Conservation (phyloP, 768 basidiomycete genomes). For the Gloeophyllum trabeum region DNA sequence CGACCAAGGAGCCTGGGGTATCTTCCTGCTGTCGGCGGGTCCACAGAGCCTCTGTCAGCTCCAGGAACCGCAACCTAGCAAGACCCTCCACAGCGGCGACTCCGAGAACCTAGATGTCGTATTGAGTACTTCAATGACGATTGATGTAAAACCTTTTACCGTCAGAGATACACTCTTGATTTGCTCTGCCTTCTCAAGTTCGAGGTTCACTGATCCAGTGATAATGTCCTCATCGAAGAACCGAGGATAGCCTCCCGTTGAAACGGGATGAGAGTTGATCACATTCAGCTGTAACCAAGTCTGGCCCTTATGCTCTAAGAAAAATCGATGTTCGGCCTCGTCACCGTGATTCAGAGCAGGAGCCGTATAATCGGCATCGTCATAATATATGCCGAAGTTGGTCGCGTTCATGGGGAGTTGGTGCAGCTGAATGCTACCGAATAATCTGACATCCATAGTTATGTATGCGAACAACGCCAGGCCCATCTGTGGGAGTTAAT, state of each 20-base stretch:
- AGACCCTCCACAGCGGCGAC: constrained; percentile 44
- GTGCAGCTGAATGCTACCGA: no score
- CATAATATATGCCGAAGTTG: no score
- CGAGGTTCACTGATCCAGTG: constrained; percentile 37
- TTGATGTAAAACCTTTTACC: constrained; percentile 11
- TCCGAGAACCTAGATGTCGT: constrained; percentile 30
- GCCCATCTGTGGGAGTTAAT: no score
- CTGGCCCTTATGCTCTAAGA: no score
- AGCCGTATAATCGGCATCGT: no score
- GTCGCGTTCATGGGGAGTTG: no score
- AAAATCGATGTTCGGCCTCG: no score
- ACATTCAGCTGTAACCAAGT: constrained; percentile 40
- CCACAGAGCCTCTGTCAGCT: constrained; percentile 32
- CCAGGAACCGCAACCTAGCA: constrained; percentile 36
- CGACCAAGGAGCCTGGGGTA: constrained; percentile 35
- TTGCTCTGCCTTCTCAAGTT: constrained; percentile 35
- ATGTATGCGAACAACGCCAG: no score
- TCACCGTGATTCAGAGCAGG: no score
- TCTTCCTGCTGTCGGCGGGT: constrained; percentile 17
- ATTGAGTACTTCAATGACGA: neutral
- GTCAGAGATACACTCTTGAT: constrained; percentile 39
- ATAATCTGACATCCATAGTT: no score
- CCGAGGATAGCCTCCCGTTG: constrained; percentile 28
- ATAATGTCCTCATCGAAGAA: constrained; percentile 38
- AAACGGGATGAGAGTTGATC: constrained; percentile 26